Conservation (phyloP, 345 rosid species). For the Cardamine resedifolia region DNA sequence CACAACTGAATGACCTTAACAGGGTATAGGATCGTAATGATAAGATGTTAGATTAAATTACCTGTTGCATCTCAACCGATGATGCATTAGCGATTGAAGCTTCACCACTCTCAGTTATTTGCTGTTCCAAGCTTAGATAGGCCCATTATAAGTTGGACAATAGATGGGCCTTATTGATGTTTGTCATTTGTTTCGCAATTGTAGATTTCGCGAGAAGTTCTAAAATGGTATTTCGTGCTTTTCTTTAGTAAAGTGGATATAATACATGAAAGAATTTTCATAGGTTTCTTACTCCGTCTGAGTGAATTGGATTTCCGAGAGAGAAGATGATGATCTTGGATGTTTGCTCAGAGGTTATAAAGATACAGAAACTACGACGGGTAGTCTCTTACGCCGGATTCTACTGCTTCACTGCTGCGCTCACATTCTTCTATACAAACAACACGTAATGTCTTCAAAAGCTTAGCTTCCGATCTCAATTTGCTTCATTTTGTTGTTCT, state of each 20-base stretch:
- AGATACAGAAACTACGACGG: slow-evolving; percentile 83
- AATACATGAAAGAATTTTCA: slow-evolving; percentile 18
- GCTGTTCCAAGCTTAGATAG: neutral
- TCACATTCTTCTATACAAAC: slow-evolving; percentile 70
- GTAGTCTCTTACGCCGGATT: slow-evolving; percentile 70
- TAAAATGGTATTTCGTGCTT: too few species aligned
- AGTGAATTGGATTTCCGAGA: neutral
- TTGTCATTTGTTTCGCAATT: neutral
- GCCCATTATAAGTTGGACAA: neutral
- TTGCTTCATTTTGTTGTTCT: neutral
- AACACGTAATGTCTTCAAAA: slow-evolving; percentile 62
- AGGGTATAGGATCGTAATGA: too few species aligned
- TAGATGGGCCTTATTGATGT: neutral
- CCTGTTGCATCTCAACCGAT: too few species aligned
- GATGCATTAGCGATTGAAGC: too few species aligned
- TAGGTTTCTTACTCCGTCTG: neutral
- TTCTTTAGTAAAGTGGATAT: neutral
- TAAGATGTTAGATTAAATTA: too few species aligned
- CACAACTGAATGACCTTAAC: too few species aligned
- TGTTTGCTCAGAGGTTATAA: slow-evolving; percentile 53
- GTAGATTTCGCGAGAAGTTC: neutral
- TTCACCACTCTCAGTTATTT: too few species aligned
- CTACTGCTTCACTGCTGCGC: slow-evolving; percentile 57
- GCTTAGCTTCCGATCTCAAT: neutral
- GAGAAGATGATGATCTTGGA: slow-evolving; percentile 39